Evolutionary conservation across 2,329 filamentous ascomycete species (phyloP), one percentile per base, ranked within the genome.

Genomic region (Fusarium dimerum): DNA sequence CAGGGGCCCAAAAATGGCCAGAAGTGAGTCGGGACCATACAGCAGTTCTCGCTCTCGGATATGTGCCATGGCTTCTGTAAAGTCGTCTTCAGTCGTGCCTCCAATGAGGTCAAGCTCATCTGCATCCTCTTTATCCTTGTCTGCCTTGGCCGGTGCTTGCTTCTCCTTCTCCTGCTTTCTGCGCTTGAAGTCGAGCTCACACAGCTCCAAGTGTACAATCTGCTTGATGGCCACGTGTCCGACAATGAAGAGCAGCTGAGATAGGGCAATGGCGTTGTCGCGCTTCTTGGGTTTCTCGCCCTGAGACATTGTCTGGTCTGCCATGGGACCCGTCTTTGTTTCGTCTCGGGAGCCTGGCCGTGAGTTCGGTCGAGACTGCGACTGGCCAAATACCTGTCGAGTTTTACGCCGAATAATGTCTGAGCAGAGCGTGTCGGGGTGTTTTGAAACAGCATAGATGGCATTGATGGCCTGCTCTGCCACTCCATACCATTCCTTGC

Each of bases 201-300:
- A 96, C n/a, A 97, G 80, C 66, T 99, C 94, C 11, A 99, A 83
- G 69, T 99, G 94, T 1, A 99, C 95, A 63, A 99, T 99, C 69
- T 99, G 95, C 75, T 99, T 99, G 68, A 99, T 94, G 13, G 94
- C 94, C 44, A 97, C 89, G 67, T 99, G 94, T 0, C 94, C 94
- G 30, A 97, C 93, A 36, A 96, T 88, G 68, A 97, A 97, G 0
- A 99, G 79, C 2, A 99, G 81, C 66, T 97, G 94, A 0, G 94
- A 96, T 2, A 99, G 78, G 1, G 84, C 86, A 43, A 92, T 81
- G 1, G 90, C 86, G 5, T 86, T 83, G 61, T 87, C 90, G 30
- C 87, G 71, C 59, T 73, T 83, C 65, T 80, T 84, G 9, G 78
- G 72, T 59, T 76, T 76, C 60, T 68, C 73, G 44, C 53, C 57